Percentiles rank a stretch among this genome's conserved stretches.
Conservation (phyloP, 345 rosid genomes). For the Euclidium syriacum region DNA sequence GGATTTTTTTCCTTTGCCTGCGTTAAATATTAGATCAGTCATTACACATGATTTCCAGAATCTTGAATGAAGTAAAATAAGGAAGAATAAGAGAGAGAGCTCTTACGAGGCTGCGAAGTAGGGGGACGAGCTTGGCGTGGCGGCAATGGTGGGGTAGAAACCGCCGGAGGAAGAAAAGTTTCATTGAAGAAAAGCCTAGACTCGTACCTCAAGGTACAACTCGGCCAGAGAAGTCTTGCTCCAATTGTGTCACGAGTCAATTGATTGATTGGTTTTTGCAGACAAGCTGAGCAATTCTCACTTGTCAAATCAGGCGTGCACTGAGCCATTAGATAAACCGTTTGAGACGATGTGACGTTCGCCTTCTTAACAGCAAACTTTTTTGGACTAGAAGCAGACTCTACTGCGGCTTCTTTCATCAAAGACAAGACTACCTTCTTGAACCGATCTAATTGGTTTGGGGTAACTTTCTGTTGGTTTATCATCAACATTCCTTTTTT, state of each 20-base stretch:
- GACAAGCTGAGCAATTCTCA: constrained; percentile 9
- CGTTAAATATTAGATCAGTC: no score
- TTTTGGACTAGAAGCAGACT: neutral
- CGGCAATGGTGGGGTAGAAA: no score
- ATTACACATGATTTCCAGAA: no score
- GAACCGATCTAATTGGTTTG: neutral
- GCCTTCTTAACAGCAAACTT: constrained; percentile 23
- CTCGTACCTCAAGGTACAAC: no score
- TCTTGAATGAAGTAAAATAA: no score
- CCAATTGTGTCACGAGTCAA: constrained; percentile 8
- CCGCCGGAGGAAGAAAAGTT: no score
- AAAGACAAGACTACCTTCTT: neutral
- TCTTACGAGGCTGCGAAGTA: neutral
- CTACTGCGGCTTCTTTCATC: neutral
- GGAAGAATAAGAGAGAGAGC: neutral
- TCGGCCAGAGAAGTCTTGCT: constrained; percentile 6
- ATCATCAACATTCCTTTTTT: neutral
- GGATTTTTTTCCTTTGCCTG: constrained; percentile 21
- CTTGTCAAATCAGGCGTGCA: constrained; percentile 37
- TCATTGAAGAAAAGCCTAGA: no score
- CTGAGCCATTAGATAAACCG: constrained; percentile 32
- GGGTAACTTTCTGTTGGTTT: neutral
- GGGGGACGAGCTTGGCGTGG: neutral
- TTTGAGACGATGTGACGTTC: neutral
- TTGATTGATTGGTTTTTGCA: neutral